A percentile compares a stretch with the other conserved stretches of the same genome.
These are phyloP conservation scores for Aspergillus neoniger DNA, from an alignment of 2,329 filamentous ascomycete genomes.

Conservation along the genomic window DNA sequence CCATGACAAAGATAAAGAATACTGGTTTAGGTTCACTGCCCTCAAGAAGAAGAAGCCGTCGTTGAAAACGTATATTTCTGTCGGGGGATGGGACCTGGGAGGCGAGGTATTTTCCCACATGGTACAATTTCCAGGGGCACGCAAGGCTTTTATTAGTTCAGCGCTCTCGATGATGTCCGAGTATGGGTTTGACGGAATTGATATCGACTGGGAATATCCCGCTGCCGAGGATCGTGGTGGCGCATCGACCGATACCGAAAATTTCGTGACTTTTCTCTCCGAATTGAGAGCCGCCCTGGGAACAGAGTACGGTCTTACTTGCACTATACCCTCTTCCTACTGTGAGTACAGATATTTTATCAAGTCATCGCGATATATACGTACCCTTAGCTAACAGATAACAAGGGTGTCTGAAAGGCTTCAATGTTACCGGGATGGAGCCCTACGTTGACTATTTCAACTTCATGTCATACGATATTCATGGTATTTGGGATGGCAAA, in stretches of 20 bases:
- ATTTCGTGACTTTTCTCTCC: constrained; percentile 16
- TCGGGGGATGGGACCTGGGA: too few relatives aligned
- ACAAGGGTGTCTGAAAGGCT: constrained; percentile 19
- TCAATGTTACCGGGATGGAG: constrained; percentile 14
- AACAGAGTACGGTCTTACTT: constrained; percentile 11
- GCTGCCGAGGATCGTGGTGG: constrained; percentile 16
- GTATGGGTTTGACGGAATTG: constrained; percentile 23
- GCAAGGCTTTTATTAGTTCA: too few relatives aligned
- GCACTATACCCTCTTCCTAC: constrained; percentile 15
- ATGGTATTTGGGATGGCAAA: constrained; percentile 16
- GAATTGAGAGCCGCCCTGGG: constrained; percentile 12
- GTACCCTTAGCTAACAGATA: too few relatives aligned
- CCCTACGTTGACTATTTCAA: constrained; percentile 14
- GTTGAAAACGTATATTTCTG: too few relatives aligned
- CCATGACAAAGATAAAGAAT: too few relatives aligned
- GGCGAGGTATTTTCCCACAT: too few relatives aligned
- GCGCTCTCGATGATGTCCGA: constrained; percentile 5
- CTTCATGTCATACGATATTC: constrained; percentile 22
- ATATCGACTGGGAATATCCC: constrained; percentile 27
- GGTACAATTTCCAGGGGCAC: too few relatives aligned
- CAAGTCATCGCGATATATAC: too few relatives aligned
- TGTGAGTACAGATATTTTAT: constrained; percentile 4
- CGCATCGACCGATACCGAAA: constrained; percentile 12
- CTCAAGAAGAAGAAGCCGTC: too few relatives aligned
- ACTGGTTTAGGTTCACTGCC: too few relatives aligned